Conservation (phyloP, 2,329 filamentous ascomycete species). For the Alternaria sp. region DNA sequence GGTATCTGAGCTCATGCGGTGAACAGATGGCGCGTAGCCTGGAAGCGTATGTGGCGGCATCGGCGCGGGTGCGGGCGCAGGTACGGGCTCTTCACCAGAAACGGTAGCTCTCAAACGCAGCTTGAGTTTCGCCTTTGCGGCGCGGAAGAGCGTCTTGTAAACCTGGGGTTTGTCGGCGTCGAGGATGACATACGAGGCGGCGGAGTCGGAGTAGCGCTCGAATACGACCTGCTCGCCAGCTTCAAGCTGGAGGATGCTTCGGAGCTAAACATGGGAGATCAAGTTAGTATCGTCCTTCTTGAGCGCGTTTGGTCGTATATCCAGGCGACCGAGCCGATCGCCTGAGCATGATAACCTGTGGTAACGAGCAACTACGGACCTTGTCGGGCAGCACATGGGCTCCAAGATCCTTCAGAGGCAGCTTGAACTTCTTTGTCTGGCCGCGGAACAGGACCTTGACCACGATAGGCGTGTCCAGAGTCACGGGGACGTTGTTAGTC, state of each 20-base stretch:
- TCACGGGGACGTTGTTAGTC: constrained; percentile 57
- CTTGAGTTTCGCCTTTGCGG: constrained; percentile 98
- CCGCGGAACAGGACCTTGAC: constrained; percentile 86
- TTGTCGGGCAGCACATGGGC: constrained; percentile 79
- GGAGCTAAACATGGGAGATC: constrained; percentile 56
- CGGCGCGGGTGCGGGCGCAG: constrained; percentile 24
- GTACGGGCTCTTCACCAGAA: constrained; percentile 60
- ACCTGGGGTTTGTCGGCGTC: constrained; percentile 80
- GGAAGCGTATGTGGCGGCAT: constrained; percentile 21
- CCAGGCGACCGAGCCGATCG: neutral
- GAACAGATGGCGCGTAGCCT: constrained; percentile 28
- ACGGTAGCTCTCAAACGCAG: constrained; percentile 82
- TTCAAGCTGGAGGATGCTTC: constrained; percentile 71
- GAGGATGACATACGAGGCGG: constrained; percentile 79
- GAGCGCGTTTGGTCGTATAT: neutral
- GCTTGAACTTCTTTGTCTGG: constrained; percentile 82
- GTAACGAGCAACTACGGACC: constrained; percentile 66
- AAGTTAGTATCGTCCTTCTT: constrained; percentile 25
- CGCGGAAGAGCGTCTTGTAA: constrained; percentile 96
- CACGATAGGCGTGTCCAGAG: constrained; percentile 78
- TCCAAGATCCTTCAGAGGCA: constrained; percentile 85
- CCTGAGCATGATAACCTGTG: neutral
- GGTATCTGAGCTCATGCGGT: constrained; percentile 42
- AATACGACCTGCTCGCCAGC: constrained; percentile 71
- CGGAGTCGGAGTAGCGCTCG: constrained; percentile 96